Evolutionary conservation across 768 basidiomycete species (phyloP).

Genomic region (Omphalotus guepiniiformis): DNA sequence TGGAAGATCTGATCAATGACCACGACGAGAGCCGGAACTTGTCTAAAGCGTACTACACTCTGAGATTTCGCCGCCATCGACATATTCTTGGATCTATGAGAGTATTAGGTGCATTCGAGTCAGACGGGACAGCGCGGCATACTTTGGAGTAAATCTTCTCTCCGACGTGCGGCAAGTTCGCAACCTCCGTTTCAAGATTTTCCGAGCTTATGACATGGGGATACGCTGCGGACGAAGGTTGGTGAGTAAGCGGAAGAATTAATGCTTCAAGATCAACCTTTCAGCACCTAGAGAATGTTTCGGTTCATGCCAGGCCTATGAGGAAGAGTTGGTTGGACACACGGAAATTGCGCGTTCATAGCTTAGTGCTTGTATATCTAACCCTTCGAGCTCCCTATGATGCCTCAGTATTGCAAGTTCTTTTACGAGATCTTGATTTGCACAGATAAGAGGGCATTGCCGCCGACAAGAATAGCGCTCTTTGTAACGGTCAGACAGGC

Average conservation of each 20-base stretch:
- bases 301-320: not conserved
- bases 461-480: slow-evolving; percentile 57
- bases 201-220: slow-evolving; percentile 37
- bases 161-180: slow-evolving; percentile 45
- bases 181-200: slow-evolving; percentile 33
- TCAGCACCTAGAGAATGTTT: slow-evolving; percentile 33
- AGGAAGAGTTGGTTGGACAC: slow-evolving; percentile 18
- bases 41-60: slow-evolving; percentile 49
- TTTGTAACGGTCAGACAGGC: slow-evolving; percentile 28
- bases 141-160: slow-evolving; percentile 50
- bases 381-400: slow-evolving; percentile 61
- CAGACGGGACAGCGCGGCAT: not conserved
- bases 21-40: not conserved
- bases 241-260: not conserved
- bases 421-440: slow-evolving; percentile 59
- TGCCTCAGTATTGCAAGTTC: slow-evolving; percentile 57
- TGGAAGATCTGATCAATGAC: slow-evolving; percentile 19
- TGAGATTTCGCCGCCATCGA: slow-evolving; percentile 46
- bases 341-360: slow-evolving; percentile 74
- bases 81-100: slow-evolving; percentile 58
- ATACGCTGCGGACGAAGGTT: slow-evolving; percentile 36
- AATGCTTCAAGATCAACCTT: slow-evolving; percentile 30
- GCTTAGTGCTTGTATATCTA: slow-evolving; percentile 61
- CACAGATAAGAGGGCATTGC: slow-evolving; percentile 61
- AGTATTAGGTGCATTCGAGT: not conserved